A percentile compares a stretch with the other conserved stretches of the same genome.
These are phyloP conservation scores for Closterium sp. DNA, from an alignment of 139 green algal genomes.

Conservation along the genomic window DNA sequence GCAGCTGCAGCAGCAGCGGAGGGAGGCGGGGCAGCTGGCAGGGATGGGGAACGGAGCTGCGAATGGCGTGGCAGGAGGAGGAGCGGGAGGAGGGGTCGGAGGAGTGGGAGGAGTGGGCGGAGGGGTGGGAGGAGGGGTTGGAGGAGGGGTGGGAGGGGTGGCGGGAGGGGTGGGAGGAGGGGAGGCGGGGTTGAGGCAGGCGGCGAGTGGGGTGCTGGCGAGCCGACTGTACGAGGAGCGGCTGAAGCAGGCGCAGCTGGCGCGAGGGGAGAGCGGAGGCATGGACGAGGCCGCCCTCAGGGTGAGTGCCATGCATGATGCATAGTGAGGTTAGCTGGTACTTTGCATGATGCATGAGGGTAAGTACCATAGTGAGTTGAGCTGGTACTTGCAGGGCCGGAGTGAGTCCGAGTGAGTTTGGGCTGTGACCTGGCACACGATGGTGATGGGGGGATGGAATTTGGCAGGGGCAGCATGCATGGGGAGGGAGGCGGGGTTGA, in stretches of 20 bases:
- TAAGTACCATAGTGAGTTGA: no score
- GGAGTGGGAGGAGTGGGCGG: no score
- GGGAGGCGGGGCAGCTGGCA: neutral
- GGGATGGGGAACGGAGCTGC: neutral
- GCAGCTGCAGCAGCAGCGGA: constrained; percentile 16
- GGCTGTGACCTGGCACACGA: no score
- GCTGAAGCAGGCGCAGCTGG: constrained; percentile 24
- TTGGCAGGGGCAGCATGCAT: no score
- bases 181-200: constrained; percentile 20
- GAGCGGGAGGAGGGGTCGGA: no score
- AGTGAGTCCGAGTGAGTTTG: no score
- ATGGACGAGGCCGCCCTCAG: constrained; percentile 41
- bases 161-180: neutral
- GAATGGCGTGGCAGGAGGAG: neutral
- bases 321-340: neutral
- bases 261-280: constrained; percentile 4
- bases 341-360: no score
- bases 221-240: constrained; percentile 49
- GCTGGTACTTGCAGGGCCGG: no score
- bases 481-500: constrained; percentile 13
- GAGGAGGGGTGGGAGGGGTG: neutral
- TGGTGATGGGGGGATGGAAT: no score
- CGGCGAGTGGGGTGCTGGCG: constrained; percentile 27
- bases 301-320: neutral
- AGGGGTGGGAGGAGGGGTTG: constrained; percentile 10